phyloP scores from a whole-genome alignment of 2,329 filamentous ascomycete species.

The Fusarium kyushuense region DNA sequence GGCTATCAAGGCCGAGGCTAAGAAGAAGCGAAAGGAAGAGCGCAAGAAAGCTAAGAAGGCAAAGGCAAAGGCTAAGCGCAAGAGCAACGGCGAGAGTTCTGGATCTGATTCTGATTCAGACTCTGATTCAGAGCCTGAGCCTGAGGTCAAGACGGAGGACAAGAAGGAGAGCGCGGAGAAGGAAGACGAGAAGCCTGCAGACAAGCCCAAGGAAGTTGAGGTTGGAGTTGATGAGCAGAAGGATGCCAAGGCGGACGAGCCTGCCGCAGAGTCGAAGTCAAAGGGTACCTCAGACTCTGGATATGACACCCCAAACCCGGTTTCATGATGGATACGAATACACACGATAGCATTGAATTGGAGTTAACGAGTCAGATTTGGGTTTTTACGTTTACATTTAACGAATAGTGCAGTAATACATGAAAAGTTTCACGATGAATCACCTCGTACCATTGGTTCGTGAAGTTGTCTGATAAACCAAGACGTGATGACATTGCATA shows the following conservation, averaged over 20 bases:
- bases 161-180: conserved; percentile 25
- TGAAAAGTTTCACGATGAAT: not conserved
- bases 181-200: conserved; percentile 9
- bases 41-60: conserved; percentile 44
- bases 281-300: conserved; percentile 53
- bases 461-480: not conserved
- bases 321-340: conserved; percentile 28
- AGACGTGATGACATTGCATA: not conserved
- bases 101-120: conserved; percentile 37
- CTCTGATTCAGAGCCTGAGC: conserved; percentile 33
- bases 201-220: conserved; percentile 5
- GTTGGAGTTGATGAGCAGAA: conserved; percentile 13
- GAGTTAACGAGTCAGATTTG: conserved; percentile 1
- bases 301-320: conserved; percentile 49
- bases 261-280: conserved; percentile 27
- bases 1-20: conserved; percentile 48
- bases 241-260: conserved; percentile 19
- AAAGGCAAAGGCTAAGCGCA: conserved; percentile 44
- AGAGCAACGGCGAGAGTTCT: conserved; percentile 38
- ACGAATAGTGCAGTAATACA: not conserved
- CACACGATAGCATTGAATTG: conserved; percentile 27
- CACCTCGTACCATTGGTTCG: not conserved
- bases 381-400: not conserved
- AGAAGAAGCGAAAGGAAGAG: conserved; percentile 48
- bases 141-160: conserved; percentile 35